These are phyloP conservation scores for Tylopilus felleus DNA, from an alignment of 768 basidiomycete genomes.

Conservation along the genomic window DNA sequence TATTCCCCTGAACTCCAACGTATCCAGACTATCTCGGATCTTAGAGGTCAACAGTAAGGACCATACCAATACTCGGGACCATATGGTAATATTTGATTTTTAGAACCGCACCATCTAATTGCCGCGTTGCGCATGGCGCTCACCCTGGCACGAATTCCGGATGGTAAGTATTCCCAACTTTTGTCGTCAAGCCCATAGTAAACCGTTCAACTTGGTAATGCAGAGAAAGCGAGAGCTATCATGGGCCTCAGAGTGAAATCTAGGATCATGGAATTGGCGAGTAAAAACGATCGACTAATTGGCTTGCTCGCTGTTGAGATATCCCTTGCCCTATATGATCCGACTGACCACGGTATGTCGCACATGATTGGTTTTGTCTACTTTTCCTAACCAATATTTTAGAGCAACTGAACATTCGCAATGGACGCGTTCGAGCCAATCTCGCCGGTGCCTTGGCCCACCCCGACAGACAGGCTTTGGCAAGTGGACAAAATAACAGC, in stretches of 20 bases:
- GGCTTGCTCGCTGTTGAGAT: slow-evolving; percentile 23
- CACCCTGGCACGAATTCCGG: slow-evolving; percentile 14
- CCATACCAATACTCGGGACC: no score
- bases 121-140: slow-evolving; percentile 20
- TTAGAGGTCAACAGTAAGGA: slow-evolving; percentile 14
- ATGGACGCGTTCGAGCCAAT: slow-evolving; percentile 14
- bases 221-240: background rate
- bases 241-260: slow-evolving; percentile 10
- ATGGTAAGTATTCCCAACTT: slow-evolving; percentile 7
- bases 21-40: slow-evolving; percentile 14
- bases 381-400: background rate
- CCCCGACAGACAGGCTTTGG: background rate
- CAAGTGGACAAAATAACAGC: background rate
- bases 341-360: background rate
- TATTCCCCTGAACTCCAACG: background rate
- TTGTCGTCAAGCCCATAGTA: background rate
- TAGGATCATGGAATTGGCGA: slow-evolving; percentile 15
- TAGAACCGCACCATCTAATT: slow-evolving; percentile 10
- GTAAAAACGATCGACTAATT: slow-evolving; percentile 4
- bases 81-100: background rate
- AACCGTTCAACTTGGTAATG: no score
- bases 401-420: slow-evolving; percentile 10
- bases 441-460: slow-evolving; percentile 14
- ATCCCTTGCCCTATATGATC: slow-evolving; percentile 11
- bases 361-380: background rate